Percentiles rank a stretch among this genome's conserved stretches.
phyloP scores from a whole-genome alignment of 2,329 filamentous ascomycete species.

The Nigrospora oryzae region DNA sequence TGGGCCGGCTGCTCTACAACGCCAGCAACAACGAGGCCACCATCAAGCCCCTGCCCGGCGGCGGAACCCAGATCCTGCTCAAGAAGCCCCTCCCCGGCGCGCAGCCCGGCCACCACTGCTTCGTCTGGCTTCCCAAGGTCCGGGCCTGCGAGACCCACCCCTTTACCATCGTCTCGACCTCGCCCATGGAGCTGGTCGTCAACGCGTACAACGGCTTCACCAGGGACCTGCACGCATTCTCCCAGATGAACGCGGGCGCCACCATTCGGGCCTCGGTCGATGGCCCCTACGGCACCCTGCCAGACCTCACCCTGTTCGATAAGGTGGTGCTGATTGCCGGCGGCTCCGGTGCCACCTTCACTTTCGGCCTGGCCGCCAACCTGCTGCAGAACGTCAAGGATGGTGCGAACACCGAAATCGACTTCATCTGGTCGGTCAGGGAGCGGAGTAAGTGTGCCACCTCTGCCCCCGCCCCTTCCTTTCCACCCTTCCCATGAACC shows the following conservation, averaged over 20 bases:
- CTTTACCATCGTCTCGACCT: slow-evolving; percentile 48
- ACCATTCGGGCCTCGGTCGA: slow-evolving; percentile 44
- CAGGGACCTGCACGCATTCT: slow-evolving; percentile 41
- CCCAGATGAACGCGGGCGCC: slow-evolving; percentile 37
- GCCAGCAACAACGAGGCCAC: slow-evolving; percentile 29
- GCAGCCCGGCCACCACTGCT: slow-evolving; percentile 51
- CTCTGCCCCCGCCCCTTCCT: neutral
- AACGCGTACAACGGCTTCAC: slow-evolving; percentile 53
- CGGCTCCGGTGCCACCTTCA: slow-evolving; percentile 53
- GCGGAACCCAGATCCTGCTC: slow-evolving; percentile 35
- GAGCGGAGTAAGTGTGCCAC: slow-evolving; percentile 28
- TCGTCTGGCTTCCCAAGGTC: slow-evolving; percentile 54
- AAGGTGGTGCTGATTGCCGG: slow-evolving; percentile 52
- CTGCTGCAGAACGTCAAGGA: slow-evolving; percentile 32
- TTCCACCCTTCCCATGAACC: too few relatives aligned
- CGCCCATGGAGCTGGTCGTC: slow-evolving; percentile 50
- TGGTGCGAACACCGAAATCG: slow-evolving; percentile 26
- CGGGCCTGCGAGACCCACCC: slow-evolving; percentile 52
- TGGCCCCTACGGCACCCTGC: slow-evolving; percentile 49
- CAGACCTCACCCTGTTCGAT: slow-evolving; percentile 42
- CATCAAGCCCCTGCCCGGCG: slow-evolving; percentile 32
- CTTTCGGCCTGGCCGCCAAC: slow-evolving; percentile 38
- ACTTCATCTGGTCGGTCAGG: slow-evolving; percentile 41
- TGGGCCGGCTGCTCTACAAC: slow-evolving; percentile 24
- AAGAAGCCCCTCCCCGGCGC: slow-evolving; percentile 35